Conservation (phyloP, 2,329 filamentous ascomycete species). For the Botrytis pseudocinerea region DNA sequence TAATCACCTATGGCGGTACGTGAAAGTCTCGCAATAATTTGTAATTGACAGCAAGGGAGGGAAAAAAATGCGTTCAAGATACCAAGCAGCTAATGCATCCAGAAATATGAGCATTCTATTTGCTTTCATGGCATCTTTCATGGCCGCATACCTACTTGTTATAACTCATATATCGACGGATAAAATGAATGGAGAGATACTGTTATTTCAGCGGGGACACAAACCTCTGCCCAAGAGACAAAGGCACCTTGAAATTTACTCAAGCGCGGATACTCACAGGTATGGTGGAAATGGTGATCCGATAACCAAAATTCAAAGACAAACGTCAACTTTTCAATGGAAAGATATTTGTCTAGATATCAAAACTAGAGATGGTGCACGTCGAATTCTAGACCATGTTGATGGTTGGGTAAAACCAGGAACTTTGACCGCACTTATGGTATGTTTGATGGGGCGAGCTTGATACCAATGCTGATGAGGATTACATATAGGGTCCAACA, state of each 20-base stretch:
- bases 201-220: slow-evolving; percentile 72
- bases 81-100: neutral
- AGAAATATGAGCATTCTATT: slow-evolving; percentile 68
- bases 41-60: neutral
- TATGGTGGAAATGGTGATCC: slow-evolving; percentile 4
- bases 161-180: slow-evolving; percentile 63
- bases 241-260: slow-evolving; percentile 21
- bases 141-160: slow-evolving; percentile 60
- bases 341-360: slow-evolving; percentile 66
- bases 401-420: slow-evolving; percentile 72
- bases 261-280: slow-evolving; percentile 27
- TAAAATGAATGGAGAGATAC: slow-evolving; percentile 74
- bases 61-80: neutral
- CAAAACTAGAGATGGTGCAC: slow-evolving; percentile 62
- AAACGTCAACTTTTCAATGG: slow-evolving; percentile 32
- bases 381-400: slow-evolving; percentile 66
- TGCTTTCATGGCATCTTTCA: slow-evolving; percentile 63
- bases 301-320: slow-evolving; percentile 13
- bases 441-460: neutral
- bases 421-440: slow-evolving; percentile 68
- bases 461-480: neutral
- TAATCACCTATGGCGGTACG: slow-evolving; percentile 60
- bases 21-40: neutral
- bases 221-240: slow-evolving; percentile 38
- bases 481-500: slow-evolving; percentile 30